A percentile compares a stretch with the other conserved stretches of the same genome.
Conservation (phyloP, 208 protist genomes). For the Leishmania gerbilli region DNA sequence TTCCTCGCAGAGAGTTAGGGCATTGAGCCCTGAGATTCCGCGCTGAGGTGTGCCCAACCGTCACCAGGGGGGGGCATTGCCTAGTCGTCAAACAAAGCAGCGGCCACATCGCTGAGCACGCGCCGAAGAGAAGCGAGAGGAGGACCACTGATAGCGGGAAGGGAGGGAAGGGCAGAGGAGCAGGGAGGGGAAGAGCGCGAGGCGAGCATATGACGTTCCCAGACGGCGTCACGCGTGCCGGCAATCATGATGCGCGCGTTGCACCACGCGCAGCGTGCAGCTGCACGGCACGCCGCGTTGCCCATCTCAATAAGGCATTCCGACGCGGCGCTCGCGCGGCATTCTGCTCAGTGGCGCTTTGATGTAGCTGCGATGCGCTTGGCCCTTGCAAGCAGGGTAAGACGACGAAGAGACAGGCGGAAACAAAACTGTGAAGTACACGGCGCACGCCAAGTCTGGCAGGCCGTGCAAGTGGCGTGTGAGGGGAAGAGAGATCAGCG, state of each 20-base stretch:
- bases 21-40: neutral
- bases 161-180: neutral
- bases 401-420: neutral
- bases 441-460: neutral
- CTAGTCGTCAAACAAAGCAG: neutral
- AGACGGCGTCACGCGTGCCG: neutral
- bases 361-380: neutral
- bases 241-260: neutral
- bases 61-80: neutral
- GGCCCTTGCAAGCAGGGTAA: neutral
- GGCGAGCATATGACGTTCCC: neutral
- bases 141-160: neutral
- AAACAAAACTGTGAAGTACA: neutral
- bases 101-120: neutral
- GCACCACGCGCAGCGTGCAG: neutral
- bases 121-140: neutral
- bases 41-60: neutral
- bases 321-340: neutral
- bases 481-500: no score
- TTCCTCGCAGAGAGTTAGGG: neutral
- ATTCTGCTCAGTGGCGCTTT: neutral
- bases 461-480: neutral
- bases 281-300: neutral
- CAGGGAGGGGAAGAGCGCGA: neutral
- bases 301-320: neutral